These are phyloP conservation scores for Marasmius fiardii DNA, from an alignment of 1,284 basidiomycete species.

Conservation along the genomic window DNA sequence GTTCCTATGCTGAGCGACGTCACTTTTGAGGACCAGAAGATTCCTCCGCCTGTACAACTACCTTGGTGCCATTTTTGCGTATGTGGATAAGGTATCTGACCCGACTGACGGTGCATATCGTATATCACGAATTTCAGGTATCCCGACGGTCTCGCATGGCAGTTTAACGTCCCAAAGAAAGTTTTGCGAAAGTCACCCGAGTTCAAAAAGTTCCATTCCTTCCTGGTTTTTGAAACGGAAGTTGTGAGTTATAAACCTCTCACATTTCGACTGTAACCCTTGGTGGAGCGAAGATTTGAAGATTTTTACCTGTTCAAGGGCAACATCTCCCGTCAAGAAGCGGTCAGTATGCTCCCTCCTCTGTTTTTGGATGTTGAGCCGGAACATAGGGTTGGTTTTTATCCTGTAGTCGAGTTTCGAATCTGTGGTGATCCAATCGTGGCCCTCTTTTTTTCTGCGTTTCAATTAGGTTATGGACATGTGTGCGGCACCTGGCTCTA, in stretches of 20 bases:
- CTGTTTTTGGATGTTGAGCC: constrained; percentile 94
- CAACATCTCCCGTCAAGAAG: constrained; percentile 95
- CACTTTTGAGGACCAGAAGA: constrained; percentile 72
- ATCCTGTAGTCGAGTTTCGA: background rate
- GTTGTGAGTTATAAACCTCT: constrained; percentile 57
- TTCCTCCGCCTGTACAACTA: constrained; percentile 82
- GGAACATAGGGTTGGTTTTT: constrained; percentile 67
- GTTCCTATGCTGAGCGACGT: constrained; percentile 77
- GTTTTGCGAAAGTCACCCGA: constrained; percentile 89
- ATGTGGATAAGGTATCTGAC: background rate
- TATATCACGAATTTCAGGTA: constrained; percentile 83
- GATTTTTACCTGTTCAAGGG: constrained; percentile 48
- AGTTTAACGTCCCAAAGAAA: constrained; percentile 90
- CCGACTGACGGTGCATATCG: too few relatives aligned
- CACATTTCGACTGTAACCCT: background rate
- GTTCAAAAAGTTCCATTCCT: constrained; percentile 95
- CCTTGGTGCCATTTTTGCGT: constrained; percentile 79
- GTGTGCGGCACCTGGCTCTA: constrained; percentile 99
- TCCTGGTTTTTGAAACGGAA: constrained; percentile 98
- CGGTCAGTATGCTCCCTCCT: constrained; percentile 98
- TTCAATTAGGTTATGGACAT: constrained; percentile 82
- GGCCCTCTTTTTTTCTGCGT: constrained; percentile 6
- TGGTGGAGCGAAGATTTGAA: background rate
- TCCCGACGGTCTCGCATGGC: constrained; percentile 93
- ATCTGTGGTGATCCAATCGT: background rate